Evolutionary conservation across 768 basidiomycete species (phyloP).

Genomic region (Wakefieldia striispora): DNA sequence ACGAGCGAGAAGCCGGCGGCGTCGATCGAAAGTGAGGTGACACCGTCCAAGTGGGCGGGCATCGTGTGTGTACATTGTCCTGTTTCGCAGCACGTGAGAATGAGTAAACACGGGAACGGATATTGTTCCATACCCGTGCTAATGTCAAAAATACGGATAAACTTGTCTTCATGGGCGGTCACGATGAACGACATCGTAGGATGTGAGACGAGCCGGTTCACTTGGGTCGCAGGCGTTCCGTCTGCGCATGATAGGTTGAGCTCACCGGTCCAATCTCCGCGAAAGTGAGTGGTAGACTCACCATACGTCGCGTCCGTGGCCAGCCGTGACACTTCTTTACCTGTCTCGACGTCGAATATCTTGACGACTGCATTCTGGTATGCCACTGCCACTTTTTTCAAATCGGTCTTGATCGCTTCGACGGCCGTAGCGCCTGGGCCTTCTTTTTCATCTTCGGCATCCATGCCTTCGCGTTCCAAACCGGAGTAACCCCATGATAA

Average conservation of each 20-base stretch:
- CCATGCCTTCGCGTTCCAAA: slow-evolving; percentile 43
- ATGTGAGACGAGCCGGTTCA: slow-evolving; percentile 86
- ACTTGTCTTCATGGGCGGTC: slow-evolving; percentile 92
- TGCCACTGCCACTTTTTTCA: slow-evolving; percentile 87
- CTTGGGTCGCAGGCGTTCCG: slow-evolving; percentile 71
- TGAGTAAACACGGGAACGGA: background rate
- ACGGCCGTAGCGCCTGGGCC: slow-evolving; percentile 74
- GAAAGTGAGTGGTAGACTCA: slow-evolving; percentile 27
- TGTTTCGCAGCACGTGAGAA: slow-evolving; percentile 26
- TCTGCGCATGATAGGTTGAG: slow-evolving; percentile 42
- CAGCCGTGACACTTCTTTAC: slow-evolving; percentile 67
- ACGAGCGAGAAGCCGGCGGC: slow-evolving; percentile 84
- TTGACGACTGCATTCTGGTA: slow-evolving; percentile 88
- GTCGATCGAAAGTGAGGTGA: slow-evolving; percentile 89
- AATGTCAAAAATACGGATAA: slow-evolving; percentile 86
- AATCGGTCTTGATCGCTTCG: slow-evolving; percentile 77
- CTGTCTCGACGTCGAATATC: slow-evolving; percentile 87
- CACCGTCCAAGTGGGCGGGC: slow-evolving; percentile 86
- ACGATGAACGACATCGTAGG: slow-evolving; percentile 87
- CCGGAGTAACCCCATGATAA: slow-evolving; percentile 82
- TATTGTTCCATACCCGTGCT: slow-evolving; percentile 58
- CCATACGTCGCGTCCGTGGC: slow-evolving; percentile 61
- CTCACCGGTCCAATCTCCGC: background rate
- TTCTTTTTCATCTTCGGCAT: slow-evolving; percentile 45
- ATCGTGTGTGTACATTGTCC: slow-evolving; percentile 89